phyloP scores from a whole-genome alignment of 1,139 yeast species.

The Yamadazyma dendronema region DNA sequence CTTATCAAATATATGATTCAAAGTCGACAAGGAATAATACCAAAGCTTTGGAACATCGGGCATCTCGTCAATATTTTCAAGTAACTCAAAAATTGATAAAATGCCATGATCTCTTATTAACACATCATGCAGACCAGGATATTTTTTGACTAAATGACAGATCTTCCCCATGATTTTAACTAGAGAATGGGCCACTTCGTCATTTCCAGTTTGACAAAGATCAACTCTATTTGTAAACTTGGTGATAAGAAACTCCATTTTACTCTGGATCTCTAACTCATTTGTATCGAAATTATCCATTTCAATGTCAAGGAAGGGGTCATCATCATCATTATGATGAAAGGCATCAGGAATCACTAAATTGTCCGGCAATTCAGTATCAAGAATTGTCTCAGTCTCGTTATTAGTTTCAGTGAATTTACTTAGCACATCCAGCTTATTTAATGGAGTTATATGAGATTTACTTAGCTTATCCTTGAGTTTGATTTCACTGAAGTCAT shows the following conservation, averaged over 20 bases:
- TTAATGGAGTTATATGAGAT: slow-evolving; percentile 12
- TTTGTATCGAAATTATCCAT: slow-evolving; percentile 43
- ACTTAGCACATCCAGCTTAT: slow-evolving; percentile 28
- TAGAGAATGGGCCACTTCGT: slow-evolving; percentile 29
- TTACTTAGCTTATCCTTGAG: too few species aligned
- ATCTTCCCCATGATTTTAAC: slow-evolving; percentile 41
- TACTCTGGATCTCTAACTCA: slow-evolving; percentile 42
- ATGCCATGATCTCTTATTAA: slow-evolving; percentile 51
- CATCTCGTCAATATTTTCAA: slow-evolving; percentile 39
- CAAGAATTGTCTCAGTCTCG: slow-evolving; percentile 10
- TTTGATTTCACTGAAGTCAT: slow-evolving; percentile 27
- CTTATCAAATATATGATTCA: slow-evolving; percentile 38
- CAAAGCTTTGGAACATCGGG: slow-evolving; percentile 35
- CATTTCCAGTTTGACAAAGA: slow-evolving; percentile 28
- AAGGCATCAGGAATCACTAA: slow-evolving; percentile 1
- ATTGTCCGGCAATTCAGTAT: slow-evolving; percentile 5
- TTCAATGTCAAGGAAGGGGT: slow-evolving; percentile 42
- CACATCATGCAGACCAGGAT: slow-evolving; percentile 41
- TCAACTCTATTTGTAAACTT: slow-evolving; percentile 37
- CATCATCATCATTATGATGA: slow-evolving; percentile 23
- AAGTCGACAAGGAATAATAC: slow-evolving; percentile 39
- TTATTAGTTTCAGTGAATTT: slow-evolving; percentile 31
- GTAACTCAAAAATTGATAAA: slow-evolving; percentile 45
- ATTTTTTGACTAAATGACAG: slow-evolving; percentile 41
- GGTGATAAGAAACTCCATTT: slow-evolving; percentile 40